These are phyloP conservation scores for Platanus orientalis DNA, from an alignment of 164 flowering plant genomes.

Conservation along the genomic window DNA sequence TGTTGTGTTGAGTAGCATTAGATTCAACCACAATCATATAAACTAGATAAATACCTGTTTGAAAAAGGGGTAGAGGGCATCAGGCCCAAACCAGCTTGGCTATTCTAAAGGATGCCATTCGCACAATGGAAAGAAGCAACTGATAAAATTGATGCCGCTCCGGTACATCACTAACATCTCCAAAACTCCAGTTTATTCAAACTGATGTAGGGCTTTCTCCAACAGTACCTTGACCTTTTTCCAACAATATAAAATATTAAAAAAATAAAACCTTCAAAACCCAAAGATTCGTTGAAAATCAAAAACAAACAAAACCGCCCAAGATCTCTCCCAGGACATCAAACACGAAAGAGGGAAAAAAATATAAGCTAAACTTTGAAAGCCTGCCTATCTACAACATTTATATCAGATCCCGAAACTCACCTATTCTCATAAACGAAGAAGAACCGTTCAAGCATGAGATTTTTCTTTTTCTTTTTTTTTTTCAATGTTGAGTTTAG, in stretches of 20 bases:
- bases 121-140: constrained; percentile 49
- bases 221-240: constrained; percentile 23
- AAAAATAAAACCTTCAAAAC: background rate
- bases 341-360: background rate
- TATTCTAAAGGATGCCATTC: constrained; percentile 83
- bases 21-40: background rate
- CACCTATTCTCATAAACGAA: background rate
- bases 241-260: background rate
- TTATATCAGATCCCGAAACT: background rate
- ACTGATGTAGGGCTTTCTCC: constrained; percentile 5
- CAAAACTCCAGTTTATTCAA: constrained; percentile 31
- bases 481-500: too few species aligned
- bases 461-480: too few species aligned
- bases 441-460: too few species aligned
- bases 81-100: constrained; percentile 28
- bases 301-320: constrained; percentile 8
- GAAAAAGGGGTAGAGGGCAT: constrained; percentile 15
- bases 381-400: background rate
- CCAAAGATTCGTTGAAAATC: background rate
- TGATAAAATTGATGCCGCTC: constrained; percentile 27
- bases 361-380: background rate
- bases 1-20: background rate
- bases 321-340: constrained; percentile 4
- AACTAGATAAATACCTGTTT: constrained; percentile 5
- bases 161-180: constrained; percentile 48